Base-by-base conservation (phyloP, 768 basidiomycete genomes). In the Lyophyllum atratum region DNA sequence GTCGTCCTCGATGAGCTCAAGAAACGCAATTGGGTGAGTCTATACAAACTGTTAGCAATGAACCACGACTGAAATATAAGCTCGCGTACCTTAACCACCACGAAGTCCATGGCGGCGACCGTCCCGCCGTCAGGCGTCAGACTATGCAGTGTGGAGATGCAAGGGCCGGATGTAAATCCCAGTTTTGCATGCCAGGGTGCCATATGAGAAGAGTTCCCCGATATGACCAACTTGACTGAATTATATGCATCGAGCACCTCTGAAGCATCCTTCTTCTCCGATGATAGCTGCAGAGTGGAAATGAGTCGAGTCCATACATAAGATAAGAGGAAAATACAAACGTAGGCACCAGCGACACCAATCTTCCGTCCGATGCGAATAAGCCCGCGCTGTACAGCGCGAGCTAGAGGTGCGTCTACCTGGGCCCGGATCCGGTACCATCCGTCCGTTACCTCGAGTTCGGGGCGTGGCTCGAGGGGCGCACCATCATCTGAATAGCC, bases 401-500 rank as follows among this genome's bases (percentile, higher is more conserved):
- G 81, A 2, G 79, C 79, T 21, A 99, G 76, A 3, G 90, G 82
- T 19, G 74, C 72, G 70, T 98, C 97, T 12, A 92, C 77, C 45
- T 80, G 79, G 0, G 93, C 91, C 14, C 86, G 84, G 7, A 98
- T 76, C 26, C 87, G 76, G 65, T 99, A 99, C 97, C 97, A 99
- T 14, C 97, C 97, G 67, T 99, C 97, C 0, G 94, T 95, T n/a
- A 98, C 74, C 71, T 98, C 97, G 6, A 99, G 72, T 60, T 86
- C 83, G 0, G 87, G 82, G 62, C 78, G 71, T 2, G 75, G 66
- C 22, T 74, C 74, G 25, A 71, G 64, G 4, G 74, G 63, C 19
- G 70, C 49, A 3, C 75, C 74, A 28, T 80, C 73, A 1, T 79
- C 74, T 24, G 73, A 70, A 2, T 72, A 56, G 3, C 70, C 70